A percentile compares a stretch with the other conserved stretches of the same genome.
Evolutionary conservation across 2,329 filamentous ascomycete species (phyloP).

Genomic region (Ophiocordyceps camponoti-leonardi): DNA sequence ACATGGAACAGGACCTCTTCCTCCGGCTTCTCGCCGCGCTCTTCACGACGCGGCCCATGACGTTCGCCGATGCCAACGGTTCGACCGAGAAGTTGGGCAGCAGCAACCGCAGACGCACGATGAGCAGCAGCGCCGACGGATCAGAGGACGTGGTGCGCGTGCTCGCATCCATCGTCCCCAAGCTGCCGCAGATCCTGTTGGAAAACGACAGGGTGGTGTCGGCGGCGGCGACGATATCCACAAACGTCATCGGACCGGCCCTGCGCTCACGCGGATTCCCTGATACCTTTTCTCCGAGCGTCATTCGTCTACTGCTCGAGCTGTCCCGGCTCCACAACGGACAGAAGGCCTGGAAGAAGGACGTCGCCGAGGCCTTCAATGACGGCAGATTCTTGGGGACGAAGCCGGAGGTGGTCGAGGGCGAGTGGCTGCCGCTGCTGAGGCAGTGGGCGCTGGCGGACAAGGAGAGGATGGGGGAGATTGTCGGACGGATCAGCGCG

Average conservation of each 20-base stretch:
- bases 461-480: constrained; percentile 73
- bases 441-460: constrained; percentile 73
- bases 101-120: constrained; percentile 16
- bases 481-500: constrained; percentile 60
- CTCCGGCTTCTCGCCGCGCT: constrained; percentile 77
- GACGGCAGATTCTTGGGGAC: constrained; percentile 74
- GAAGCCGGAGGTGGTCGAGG: constrained; percentile 44
- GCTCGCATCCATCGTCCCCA: constrained; percentile 61
- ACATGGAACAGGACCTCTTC: constrained; percentile 58
- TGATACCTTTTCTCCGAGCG: constrained; percentile 57
- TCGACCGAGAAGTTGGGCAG: constrained; percentile 20
- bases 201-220: constrained; percentile 70
- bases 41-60: constrained; percentile 74
- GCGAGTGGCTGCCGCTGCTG: constrained; percentile 68
- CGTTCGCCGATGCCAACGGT: constrained; percentile 40
- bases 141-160: constrained; percentile 67
- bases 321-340: constrained; percentile 62
- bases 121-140: constrained; percentile 23
- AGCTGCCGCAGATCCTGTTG: constrained; percentile 65
- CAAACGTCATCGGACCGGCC: constrained; percentile 64
- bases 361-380: constrained; percentile 82
- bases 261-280: constrained; percentile 78
- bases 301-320: constrained; percentile 58
- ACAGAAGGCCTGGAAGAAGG: constrained; percentile 85
- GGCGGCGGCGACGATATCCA: constrained; percentile 65